Evolutionary conservation across 2,329 filamentous ascomycete species (phyloP).

Genomic region (Fusarium verrucosum): DNA sequence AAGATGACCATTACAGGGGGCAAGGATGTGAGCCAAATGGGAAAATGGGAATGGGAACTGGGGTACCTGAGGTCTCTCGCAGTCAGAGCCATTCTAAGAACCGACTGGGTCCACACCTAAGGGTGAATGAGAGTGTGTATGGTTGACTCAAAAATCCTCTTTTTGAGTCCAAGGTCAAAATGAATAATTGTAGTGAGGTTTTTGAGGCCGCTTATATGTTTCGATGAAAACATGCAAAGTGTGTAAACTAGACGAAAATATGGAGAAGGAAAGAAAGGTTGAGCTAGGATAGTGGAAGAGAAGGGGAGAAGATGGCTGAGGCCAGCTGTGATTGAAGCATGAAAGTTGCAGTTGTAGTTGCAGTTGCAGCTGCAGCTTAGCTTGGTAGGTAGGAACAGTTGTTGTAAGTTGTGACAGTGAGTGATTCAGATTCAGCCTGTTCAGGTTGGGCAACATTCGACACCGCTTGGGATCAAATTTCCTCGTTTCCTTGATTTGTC

Average conservation of each 20-base stretch:
- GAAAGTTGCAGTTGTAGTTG: neutral
- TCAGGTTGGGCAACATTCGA: conserved; percentile 28
- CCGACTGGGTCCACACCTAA: conserved; percentile 14
- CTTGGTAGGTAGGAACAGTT: neutral
- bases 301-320: conserved; percentile 4
- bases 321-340: conserved; percentile 16
- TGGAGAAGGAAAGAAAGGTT: conserved; percentile 7
- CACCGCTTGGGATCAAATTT: conserved; percentile 13
- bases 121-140: conserved; percentile 1
- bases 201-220: neutral
- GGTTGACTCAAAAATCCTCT: neutral
- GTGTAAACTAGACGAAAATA: conserved; percentile 15
- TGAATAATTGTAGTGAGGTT: neutral
- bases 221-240: neutral
- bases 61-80: conserved; percentile 28
- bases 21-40: conserved; percentile 14
- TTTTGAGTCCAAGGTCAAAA: neutral
- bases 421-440: conserved; percentile 11
- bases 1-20: conserved; percentile 11
- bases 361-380: conserved; percentile 8
- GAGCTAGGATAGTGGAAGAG: conserved; percentile 1
- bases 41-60: conserved; percentile 8
- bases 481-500: neutral
- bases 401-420: conserved; percentile 6
- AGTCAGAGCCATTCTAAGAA: conserved; percentile 12